Conservation (phyloP, 1,284 basidiomycete species). For the Marasmius tenuissimus region DNA sequence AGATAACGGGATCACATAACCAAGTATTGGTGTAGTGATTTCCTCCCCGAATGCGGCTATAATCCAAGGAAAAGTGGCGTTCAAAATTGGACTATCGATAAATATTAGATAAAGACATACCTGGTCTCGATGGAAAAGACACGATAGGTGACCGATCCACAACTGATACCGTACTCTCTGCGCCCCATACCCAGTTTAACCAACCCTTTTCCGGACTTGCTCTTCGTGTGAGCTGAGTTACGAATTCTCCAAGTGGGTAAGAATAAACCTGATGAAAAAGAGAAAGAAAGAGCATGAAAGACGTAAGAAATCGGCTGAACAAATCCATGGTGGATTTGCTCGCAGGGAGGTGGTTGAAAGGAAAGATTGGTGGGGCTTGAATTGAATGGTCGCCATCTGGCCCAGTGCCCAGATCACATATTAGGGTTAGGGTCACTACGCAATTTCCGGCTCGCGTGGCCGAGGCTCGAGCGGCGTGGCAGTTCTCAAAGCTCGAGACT, state of each 20-base stretch:
- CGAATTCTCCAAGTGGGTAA: neutral
- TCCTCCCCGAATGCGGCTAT: slow-evolving; percentile 73
- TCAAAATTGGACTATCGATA: neutral
- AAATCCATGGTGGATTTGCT: neutral
- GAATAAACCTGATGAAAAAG: slow-evolving; percentile 2
- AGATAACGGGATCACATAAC: slow-evolving; percentile 76
- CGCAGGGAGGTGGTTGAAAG: too few relatives aligned
- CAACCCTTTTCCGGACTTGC: slow-evolving; percentile 45
- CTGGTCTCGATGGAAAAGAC: slow-evolving; percentile 61
- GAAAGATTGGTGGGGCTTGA: too few relatives aligned
- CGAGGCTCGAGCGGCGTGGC: too few relatives aligned
- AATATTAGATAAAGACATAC: slow-evolving; percentile 23
- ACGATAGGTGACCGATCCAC: slow-evolving; percentile 70
- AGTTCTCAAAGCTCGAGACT: too few relatives aligned
- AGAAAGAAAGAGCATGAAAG: neutral
- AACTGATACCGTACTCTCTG: slow-evolving; percentile 76
- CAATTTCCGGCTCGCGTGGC: too few relatives aligned
- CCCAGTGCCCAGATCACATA: too few relatives aligned
- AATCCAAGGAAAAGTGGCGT: slow-evolving; percentile 25
- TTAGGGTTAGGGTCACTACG: too few relatives aligned
- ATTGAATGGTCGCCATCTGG: too few relatives aligned
- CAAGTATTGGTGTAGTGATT: slow-evolving; percentile 65
- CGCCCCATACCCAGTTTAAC: slow-evolving; percentile 71
- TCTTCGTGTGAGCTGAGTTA: slow-evolving; percentile 1
- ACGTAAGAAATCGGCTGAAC: neutral